phyloP scores from a whole-genome alignment of 2,329 filamentous ascomycete species.

The Alternaria sp. region DNA sequence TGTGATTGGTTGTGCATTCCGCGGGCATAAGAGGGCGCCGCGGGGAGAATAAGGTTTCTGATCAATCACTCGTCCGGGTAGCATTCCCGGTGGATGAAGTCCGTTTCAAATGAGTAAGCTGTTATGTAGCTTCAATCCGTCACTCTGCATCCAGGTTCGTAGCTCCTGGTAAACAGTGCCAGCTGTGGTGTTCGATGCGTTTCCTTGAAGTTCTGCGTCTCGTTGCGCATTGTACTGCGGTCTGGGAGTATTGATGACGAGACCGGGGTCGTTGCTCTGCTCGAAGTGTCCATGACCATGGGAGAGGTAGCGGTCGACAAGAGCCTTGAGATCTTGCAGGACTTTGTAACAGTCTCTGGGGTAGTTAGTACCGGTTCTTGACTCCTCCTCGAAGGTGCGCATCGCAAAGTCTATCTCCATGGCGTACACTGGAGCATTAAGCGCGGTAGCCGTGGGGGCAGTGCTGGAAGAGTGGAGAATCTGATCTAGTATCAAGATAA shows the following conservation, averaged over 20 bases:
- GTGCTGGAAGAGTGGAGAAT: constrained; percentile 10
- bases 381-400: constrained; percentile 28
- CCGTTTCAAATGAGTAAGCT: constrained; percentile 19
- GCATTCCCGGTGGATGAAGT: neutral
- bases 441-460: neutral
- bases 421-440: neutral
- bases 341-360: constrained; percentile 32
- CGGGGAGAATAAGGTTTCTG: neutral
- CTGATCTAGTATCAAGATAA: constrained; percentile 32
- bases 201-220: neutral
- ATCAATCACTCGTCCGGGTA: neutral
- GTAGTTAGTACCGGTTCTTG: constrained; percentile 31
- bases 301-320: constrained; percentile 27
- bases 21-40: neutral
- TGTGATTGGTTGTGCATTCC: neutral
- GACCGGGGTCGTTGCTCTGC: neutral
- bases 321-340: constrained; percentile 28
- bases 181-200: neutral
- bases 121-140: constrained; percentile 19
- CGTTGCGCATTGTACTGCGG: neutral
- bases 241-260: neutral
- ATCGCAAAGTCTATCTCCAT: constrained; percentile 31
- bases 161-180: constrained; percentile 20
- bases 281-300: neutral
- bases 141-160: constrained; percentile 23